A percentile compares a stretch with the other conserved stretches of the same genome.
phyloP scores from a whole-genome alignment of 345 rosid genomes.

The Brassica incana region DNA sequence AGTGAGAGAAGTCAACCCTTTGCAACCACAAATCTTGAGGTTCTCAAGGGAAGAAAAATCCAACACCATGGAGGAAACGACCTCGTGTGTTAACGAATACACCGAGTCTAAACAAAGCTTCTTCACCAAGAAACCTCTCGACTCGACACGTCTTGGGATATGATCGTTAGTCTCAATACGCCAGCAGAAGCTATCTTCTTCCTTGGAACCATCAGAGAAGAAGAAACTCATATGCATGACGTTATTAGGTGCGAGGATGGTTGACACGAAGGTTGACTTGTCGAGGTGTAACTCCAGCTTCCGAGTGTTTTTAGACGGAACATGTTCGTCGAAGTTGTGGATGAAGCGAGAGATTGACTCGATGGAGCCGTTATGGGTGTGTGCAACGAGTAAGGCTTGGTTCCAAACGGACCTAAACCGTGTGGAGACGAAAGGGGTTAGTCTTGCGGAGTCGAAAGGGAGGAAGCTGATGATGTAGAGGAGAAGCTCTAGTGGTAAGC shows the following conservation, averaged over 20 bases:
- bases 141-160: conserved; percentile 22
- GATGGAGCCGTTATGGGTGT: conserved; percentile 39
- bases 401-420: conserved; percentile 56
- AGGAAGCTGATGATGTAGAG: conserved; percentile 52
- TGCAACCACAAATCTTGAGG: conserved; percentile 49
- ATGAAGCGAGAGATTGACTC: conserved; percentile 48
- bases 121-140: conserved; percentile 46
- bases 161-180: conserved; percentile 39
- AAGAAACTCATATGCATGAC: conserved; percentile 45
- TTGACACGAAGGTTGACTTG: conserved; percentile 39
- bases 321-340: conserved; percentile 46
- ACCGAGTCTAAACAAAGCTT: conserved; percentile 53
- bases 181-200: conserved; percentile 43
- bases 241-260: conserved; percentile 48
- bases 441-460: conserved; percentile 63
- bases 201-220: conserved; percentile 36
- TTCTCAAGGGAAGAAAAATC: conserved; percentile 50
- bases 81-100: conserved; percentile 44
- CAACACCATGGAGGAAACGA: conserved; percentile 49
- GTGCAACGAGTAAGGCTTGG: conserved; percentile 39
- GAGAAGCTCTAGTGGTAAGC: conserved; percentile 59
- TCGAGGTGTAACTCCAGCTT: conserved; percentile 47
- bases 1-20: conserved; percentile 43
- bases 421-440: conserved; percentile 51
- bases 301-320: conserved; percentile 49